Evolutionary conservation across 306 rosid species (phyloP), one percentile per base, ranked within the genome.

Genomic region (Morella rubra): DNA sequence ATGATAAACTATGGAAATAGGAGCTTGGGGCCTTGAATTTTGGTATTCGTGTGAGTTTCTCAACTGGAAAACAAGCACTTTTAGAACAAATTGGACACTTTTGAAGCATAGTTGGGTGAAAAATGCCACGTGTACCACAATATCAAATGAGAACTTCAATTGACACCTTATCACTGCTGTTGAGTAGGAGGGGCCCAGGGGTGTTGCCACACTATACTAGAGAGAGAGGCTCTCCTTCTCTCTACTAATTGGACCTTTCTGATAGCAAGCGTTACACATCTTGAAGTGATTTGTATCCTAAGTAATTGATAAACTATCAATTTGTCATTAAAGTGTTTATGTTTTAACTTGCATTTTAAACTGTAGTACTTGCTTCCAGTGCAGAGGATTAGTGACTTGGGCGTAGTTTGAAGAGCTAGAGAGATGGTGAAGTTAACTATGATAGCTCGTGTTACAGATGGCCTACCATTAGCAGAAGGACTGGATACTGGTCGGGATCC

Each of bases 371-470:
- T 19, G 15, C 0, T 19, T 24, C 24, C 41, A 19, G 64, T 14
- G 32, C 64, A 22, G 64, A 22, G 14, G 15, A 37, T 22, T 58
- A 9, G 37, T 22, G 32, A 19, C 20, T 58, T 58, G 64, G 41
- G 11, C 64, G 1, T 52, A 52, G 58, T 52, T 52, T 52, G 9
- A 16, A 22, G 64, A 58, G 64, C 32, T 22, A 58, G 64, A 22
- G 64, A 90, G 86, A 94, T 94, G 98, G 98, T 91, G 84, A 94
- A 90, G 86, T 82, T 94, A 90, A 94, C 96, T 5, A 86, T 90
- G 96, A 90, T 94, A 82, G 98, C 98, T 56, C 98, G 98, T 74
- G 91, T 91, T 79, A 91, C 93, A 54, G 98, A 91, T 40, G 98
- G 97, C 72, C 98, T 94, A 85, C 94, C 94, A 18, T 81, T 90